Conservation (phyloP, 2,329 filamentous ascomycete species). For the Curvularia verruculosa region DNA sequence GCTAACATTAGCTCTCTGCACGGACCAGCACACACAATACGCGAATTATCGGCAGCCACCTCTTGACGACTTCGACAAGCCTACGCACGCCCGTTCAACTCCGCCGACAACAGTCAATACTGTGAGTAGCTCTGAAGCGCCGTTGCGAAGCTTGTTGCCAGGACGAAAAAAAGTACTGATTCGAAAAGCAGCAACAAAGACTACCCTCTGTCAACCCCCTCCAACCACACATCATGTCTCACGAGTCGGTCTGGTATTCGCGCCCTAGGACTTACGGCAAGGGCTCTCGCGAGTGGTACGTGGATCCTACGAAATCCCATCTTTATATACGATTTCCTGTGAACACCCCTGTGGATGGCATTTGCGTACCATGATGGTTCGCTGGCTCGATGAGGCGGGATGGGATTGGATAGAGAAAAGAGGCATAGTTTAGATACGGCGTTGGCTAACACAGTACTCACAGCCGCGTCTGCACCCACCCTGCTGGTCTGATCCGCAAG, state of each 20-base stretch:
- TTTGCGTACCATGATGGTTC: conserved; percentile 31
- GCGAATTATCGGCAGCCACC: conserved; percentile 13
- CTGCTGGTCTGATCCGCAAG: conserved; percentile 99
- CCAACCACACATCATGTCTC: conserved; percentile 70
- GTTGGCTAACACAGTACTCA: conserved; percentile 38
- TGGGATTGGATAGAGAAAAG: conserved; percentile 2
- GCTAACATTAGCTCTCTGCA: conserved; percentile 7
- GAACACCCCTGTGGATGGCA: not conserved
- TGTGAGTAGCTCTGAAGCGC: conserved; percentile 2
- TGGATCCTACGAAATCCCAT: conserved; percentile 29
- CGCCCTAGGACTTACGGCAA: conserved; percentile 97
- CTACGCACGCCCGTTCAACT: conserved; percentile 16
- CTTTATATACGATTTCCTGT: conserved; percentile 1
- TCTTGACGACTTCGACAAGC: conserved; percentile 14
- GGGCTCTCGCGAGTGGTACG: conserved; percentile 92
- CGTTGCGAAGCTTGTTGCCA: not conserved
- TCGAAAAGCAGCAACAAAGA: conserved; percentile 9
- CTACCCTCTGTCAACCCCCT: conserved; percentile 11
- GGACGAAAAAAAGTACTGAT: not conserved
- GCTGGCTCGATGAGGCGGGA: not conserved
- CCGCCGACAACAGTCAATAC: conserved; percentile 17
- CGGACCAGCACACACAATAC: conserved; percentile 18
- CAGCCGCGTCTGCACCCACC: conserved; percentile 89
- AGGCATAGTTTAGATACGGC: not conserved
- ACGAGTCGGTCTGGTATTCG: conserved; percentile 99